Evolutionary conservation across 164 flowering plant genomes (phyloP).

Genomic region (Vitis rupestris): DNA sequence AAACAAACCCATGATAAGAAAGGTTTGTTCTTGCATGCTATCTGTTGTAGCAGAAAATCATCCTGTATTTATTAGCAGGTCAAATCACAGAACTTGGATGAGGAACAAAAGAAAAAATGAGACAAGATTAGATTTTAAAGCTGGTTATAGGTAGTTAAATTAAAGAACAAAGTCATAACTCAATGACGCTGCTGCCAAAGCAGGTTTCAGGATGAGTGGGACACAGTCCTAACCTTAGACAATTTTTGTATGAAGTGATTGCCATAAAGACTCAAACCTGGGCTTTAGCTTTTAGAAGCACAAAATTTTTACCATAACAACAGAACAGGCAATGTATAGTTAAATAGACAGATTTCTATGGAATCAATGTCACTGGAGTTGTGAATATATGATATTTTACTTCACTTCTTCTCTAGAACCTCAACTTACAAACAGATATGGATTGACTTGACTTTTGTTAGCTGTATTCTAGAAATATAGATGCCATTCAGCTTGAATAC

Average conservation of each 20-base stretch:
- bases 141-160: too few species aligned
- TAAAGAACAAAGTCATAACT: neutral
- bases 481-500: neutral
- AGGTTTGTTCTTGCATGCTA: conserved; percentile 44
- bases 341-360: neutral
- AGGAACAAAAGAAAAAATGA: neutral
- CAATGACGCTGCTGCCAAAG: too few species aligned
- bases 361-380: neutral
- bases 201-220: too few species aligned
- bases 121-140: too few species aligned
- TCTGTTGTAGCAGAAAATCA: neutral
- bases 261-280: too few species aligned
- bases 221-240: too few species aligned
- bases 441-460: neutral
- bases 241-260: too few species aligned
- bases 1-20: conserved; percentile 96
- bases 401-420: neutral
- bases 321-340: neutral
- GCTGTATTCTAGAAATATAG: neutral
- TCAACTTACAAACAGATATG: neutral
- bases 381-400: neutral
- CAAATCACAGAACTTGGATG: neutral
- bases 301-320: neutral
- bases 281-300: too few species aligned
- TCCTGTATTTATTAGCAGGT: neutral